A percentile compares a stretch with the other conserved stretches of the same genome.
Conservation (phyloP, 805 yeast genomes). For the Pichia gijzeniarum region DNA sequence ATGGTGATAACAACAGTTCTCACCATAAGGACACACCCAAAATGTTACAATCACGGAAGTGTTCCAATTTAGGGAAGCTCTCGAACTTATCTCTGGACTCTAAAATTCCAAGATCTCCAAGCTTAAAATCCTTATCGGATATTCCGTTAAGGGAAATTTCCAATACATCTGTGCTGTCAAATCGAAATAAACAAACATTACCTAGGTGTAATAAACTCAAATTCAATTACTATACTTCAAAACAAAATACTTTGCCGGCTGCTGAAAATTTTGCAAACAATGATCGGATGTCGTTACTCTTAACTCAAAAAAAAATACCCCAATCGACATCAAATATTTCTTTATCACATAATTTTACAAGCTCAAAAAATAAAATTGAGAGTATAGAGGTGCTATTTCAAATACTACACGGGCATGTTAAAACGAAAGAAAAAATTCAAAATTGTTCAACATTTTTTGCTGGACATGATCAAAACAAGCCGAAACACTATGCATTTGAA, state of each 20-base stretch:
- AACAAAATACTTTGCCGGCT: not conserved
- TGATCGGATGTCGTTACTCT: too few relatives aligned
- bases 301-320: not conserved
- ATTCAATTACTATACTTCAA: not conserved
- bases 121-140: not conserved
- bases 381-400: not conserved
- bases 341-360: not conserved
- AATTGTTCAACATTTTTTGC: not conserved
- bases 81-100: not conserved
- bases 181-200: not conserved
- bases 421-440: not conserved
- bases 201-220: not conserved
- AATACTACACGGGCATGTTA: not conserved
- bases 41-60: not conserved
- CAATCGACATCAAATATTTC: not conserved
- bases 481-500: slow-evolving; percentile 6
- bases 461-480: not conserved
- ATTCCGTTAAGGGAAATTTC: not conserved
- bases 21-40: not conserved
- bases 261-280: too few relatives aligned
- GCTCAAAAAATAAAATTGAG: not conserved
- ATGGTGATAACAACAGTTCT: not conserved
- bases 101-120: slow-evolving; percentile 7
- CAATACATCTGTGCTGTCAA: not conserved
- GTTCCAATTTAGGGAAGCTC: not conserved